Evolutionary conservation across 306 rosid species (phyloP), one percentile per base, ranked within the genome.

Genomic region (Vicia faba): DNA sequence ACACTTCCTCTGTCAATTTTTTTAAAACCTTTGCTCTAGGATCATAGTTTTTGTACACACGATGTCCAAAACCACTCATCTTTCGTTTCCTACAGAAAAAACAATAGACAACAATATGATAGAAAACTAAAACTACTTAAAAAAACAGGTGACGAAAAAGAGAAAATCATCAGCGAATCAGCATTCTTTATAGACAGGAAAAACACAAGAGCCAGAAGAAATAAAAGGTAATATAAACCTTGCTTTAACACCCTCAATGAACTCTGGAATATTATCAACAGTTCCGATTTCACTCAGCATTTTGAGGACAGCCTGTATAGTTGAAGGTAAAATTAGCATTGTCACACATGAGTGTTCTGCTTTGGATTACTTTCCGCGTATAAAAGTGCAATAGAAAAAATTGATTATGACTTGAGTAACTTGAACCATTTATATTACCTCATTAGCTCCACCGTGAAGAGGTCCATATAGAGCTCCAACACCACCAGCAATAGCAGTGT

Each of bases 21-120:
- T 65, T 83, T 14, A 88, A 75, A 74, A 91, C 96, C 84, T 80
- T 88, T 8, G 96, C 97, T 84, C 97, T 82, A 9, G 97, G 97
- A 72, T 91, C 97, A 57, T 91, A 91, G 81, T 86, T 91, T 83
- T 91, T 91, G 86, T 88, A 88, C 51, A 91, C 97, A 8, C 97
- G 89, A 77, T 88, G 97, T 35, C 96, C 96, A 80, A 91, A 91
- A 70, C 97, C 96, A 74, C 96, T 83, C 86, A 91, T 85, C 89
- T 91, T 91, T 49, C 95, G 81, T 73, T 91, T 91, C 86, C 96
- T 91, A 76, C 45, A 80, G 66, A 19, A 66, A 76, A 54, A 38
- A 51, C 69, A 58, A 7, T 8, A 10, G 58, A 54, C 3, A 50
- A 65, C 36, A 31, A n/a, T 29, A 54, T 67, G 13, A 74, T 68